Evolutionary conservation across 176 grass and related monocot species (phyloP).

Genomic region (Triticum turgidum): DNA sequence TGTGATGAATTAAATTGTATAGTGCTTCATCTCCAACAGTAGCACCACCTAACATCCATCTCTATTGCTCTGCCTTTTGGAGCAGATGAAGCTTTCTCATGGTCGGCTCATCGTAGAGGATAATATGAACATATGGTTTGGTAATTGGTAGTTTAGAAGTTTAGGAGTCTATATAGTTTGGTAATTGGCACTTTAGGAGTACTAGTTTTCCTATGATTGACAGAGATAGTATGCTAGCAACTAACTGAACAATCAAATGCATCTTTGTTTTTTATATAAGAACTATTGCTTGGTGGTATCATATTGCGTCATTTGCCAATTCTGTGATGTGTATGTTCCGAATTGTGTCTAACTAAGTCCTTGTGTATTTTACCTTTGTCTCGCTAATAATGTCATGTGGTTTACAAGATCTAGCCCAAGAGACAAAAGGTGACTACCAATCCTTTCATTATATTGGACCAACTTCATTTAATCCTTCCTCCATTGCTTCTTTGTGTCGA

Average conservation of each 20-base stretch:
- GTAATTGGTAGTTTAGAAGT: too few species aligned
- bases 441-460: background rate
- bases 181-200: background rate
- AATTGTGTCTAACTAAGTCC: background rate
- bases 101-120: background rate
- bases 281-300: background rate
- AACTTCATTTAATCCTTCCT: background rate
- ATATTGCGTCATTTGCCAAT: background rate
- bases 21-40: background rate
- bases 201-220: background rate
- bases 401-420: constrained; percentile 53
- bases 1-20: background rate
- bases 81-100: background rate
- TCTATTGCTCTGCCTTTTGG: background rate
- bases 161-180: background rate
- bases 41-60: background rate
- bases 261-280: background rate
- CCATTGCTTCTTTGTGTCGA: background rate
- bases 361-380: constrained; percentile 4
- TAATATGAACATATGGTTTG: background rate
- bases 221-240: background rate
- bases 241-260: background rate
- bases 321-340: background rate
- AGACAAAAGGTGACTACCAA: constrained; percentile 50
- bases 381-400: constrained; percentile 42